A percentile compares a stretch with the other conserved stretches of the same genome.
Evolutionary conservation across 331 rosid genomes (phyloP).

Genomic region (Malus hybrid): DNA sequence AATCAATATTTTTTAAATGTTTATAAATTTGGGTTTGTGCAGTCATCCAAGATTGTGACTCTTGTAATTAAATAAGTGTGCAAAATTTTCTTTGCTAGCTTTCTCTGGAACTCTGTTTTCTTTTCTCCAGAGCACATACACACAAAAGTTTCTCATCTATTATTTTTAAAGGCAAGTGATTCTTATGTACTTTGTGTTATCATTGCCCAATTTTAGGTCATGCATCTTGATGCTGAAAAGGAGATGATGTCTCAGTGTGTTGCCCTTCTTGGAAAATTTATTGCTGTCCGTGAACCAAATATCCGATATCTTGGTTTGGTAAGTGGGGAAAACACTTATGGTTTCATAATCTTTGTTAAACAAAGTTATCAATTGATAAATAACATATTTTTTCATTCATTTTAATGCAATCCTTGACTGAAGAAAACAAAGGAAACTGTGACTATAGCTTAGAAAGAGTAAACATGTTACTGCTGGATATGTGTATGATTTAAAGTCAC

Average conservation of each 20-base stretch:
- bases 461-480: constrained; percentile 3
- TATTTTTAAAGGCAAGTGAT: background rate
- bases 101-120: background rate
- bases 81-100: background rate
- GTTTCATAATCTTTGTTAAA: background rate
- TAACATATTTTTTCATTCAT: background rate
- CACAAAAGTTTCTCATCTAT: background rate
- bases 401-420: background rate
- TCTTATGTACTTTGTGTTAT: constrained; percentile 8
- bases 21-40: background rate
- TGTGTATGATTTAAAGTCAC: constrained; percentile 11
- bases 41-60: background rate
- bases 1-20: background rate
- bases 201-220: constrained; percentile 58
- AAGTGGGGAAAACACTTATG: constrained; percentile 18
- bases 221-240: constrained; percentile 99
- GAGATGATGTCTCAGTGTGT: constrained; percentile 99
- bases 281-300: constrained; percentile 99
- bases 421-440: constrained; percentile 2
- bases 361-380: background rate
- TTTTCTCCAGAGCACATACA: background rate
- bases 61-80: background rate
- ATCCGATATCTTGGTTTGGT: constrained; percentile 98
- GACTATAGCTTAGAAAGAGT: constrained; percentile 15
- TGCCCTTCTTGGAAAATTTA: constrained; percentile 97